phyloP scores from a whole-genome alignment of 2,329 filamentous ascomycete genomes.

The Thelonectria blattea region DNA sequence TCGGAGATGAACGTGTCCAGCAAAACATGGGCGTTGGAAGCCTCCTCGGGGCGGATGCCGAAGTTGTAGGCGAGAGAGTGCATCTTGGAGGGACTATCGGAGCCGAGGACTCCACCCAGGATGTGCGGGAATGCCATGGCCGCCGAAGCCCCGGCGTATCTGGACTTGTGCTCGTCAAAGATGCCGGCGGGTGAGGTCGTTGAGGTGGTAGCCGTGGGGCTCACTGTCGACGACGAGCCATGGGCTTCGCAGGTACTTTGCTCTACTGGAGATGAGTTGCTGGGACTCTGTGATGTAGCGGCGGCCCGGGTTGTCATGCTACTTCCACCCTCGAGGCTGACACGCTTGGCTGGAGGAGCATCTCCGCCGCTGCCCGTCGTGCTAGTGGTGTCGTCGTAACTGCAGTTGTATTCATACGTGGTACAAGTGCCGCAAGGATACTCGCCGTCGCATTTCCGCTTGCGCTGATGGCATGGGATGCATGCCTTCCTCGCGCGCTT shows the following conservation, averaged over 20 bases:
- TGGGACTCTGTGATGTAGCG: conserved; percentile 10
- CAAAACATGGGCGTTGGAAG: conserved; percentile 12
- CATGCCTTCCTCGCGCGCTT: conserved; percentile 33
- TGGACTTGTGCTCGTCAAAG: conserved; percentile 28
- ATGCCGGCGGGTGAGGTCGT: conserved; percentile 20
- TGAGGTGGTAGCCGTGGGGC: not conserved
- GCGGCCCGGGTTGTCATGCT: conserved; percentile 7
- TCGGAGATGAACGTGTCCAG: conserved; percentile 28
- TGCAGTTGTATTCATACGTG: conserved; percentile 33
- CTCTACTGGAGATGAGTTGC: conserved; percentile 10
- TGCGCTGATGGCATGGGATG: conserved; percentile 33
- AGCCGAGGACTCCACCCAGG: conserved; percentile 25
- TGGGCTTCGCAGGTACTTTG: conserved; percentile 13
- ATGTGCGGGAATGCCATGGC: conserved; percentile 33
- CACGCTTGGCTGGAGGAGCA: conserved; percentile 15
- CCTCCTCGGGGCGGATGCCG: conserved; percentile 32
- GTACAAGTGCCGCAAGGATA: conserved; percentile 32
- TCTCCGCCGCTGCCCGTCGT: conserved; percentile 1
- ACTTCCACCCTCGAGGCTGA: conserved; percentile 11
- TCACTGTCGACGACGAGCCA: conserved; percentile 17
- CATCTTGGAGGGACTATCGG: conserved; percentile 27
- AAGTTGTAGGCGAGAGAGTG: conserved; percentile 33
- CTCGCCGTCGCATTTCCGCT: conserved; percentile 34
- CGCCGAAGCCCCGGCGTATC: conserved; percentile 29
- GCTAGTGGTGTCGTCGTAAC: conserved; percentile 18